Evolutionary conservation across 352 stramenopile species (phyloP), one percentile per base, ranked within the genome.

Genomic region (Globisporangium splendens): DNA sequence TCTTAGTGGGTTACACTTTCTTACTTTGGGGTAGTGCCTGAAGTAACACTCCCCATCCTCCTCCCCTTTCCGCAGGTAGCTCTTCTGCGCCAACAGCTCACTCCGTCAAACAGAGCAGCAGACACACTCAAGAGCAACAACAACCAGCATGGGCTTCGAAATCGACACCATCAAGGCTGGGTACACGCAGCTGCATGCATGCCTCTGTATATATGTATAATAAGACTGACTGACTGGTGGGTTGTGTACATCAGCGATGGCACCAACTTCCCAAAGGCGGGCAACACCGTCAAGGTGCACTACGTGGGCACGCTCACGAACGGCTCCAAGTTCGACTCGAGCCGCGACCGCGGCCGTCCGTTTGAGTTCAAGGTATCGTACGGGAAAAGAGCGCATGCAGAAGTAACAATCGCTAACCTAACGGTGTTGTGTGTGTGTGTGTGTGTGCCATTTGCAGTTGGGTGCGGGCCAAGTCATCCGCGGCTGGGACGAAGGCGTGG

Each of bases 301-400:
- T 93, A 93, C 64, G 75, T 88, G 28, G 83, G 79, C 64, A 91
- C 81, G 46, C 76, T 93, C 50, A 79, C 69, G 14, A 64, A 88
- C 65, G 83, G 83, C 66, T 84, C 74, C 69, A 88, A 91, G 68
- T 93, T 93, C 66, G 83, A 93, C 72, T 91, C 81, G 62, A 91
- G 75, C 54, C 81, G 81, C 50, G 81, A 91, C 69, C 77, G 83
- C 62, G 77, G 69, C 50, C 79, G 76, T n/a, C 71, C 81, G 58
- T 93, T 90, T 64, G 73, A 90, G 67, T 93, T 93, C 71, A 70
- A 77, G 62, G 71, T 74, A 38, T 38, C n/a, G 1, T 56, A 7
- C 18, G 38, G 3, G 2, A 14, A 39, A n/a, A 44, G 5, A 33
- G 8, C 14, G 12, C 4, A 53, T 43, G 24, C 41, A 4, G 5